These are phyloP conservation scores for Chrysoporthe deuterocubensis DNA, from an alignment of 2,329 filamentous ascomycete species.

Conservation along the genomic window DNA sequence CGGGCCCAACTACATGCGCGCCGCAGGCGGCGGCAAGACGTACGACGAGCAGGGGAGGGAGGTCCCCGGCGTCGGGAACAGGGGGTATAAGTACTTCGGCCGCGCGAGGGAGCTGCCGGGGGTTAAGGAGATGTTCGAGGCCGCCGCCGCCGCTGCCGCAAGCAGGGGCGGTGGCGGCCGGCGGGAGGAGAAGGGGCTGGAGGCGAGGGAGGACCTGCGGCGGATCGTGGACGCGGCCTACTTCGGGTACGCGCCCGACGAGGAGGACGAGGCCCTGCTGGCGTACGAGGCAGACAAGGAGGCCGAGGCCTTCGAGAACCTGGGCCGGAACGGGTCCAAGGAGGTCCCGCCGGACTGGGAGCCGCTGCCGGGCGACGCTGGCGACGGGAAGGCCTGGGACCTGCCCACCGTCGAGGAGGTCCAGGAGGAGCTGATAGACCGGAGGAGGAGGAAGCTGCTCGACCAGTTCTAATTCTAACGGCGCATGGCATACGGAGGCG, in stretches of 20 bases:
- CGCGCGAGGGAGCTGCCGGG: constrained; percentile 87
- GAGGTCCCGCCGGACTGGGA: constrained; percentile 75
- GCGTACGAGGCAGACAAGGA: constrained; percentile 85
- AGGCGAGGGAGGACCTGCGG: constrained; percentile 70
- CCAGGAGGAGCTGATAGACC: constrained; percentile 89
- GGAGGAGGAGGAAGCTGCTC: constrained; percentile 79
- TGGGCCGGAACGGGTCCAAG: constrained; percentile 55
- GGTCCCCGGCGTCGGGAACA: constrained; percentile 75
- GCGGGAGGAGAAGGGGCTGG: constrained; percentile 65
- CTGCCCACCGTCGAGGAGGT: constrained; percentile 89
- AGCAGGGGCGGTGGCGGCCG: constrained; percentile 41
- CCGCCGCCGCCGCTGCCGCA: constrained; percentile 47
- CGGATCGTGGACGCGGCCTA: constrained; percentile 89
- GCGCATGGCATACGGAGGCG: neutral
- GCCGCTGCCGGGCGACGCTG: constrained; percentile 81
- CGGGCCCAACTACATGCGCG: constrained; percentile 94
- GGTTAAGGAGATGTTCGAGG: constrained; percentile 95
- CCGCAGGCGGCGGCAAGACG: constrained; percentile 52
- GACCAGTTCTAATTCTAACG: constrained; percentile 67
- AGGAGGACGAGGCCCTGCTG: constrained; percentile 83
- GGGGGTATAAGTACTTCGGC: constrained; percentile 94
- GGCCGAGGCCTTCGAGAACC: constrained; percentile 73
- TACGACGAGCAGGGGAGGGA: constrained; percentile 77
- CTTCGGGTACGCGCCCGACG: constrained; percentile 91
- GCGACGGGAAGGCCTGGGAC: constrained; percentile 81